A percentile compares a stretch with the other conserved stretches of the same genome.
Evolutionary conservation across 2,329 filamentous ascomycete genomes (phyloP).

Genomic region (Talaromyces albobiverticillius): DNA sequence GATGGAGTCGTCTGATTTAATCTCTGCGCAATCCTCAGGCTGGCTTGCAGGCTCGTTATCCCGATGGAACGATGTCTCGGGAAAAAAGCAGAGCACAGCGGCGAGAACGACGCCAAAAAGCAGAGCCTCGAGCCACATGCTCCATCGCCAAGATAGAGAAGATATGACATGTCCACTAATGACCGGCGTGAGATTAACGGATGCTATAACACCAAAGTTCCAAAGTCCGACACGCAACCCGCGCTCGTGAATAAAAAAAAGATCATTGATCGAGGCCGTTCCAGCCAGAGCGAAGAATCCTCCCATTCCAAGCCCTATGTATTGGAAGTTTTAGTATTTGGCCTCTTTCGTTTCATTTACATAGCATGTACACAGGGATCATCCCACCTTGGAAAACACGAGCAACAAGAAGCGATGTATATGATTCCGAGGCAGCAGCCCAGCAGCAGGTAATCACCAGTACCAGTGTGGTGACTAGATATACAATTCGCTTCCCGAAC

Average conservation of each 20-base stretch:
- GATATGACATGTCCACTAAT: conserved; percentile 1
- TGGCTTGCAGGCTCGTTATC: too few species aligned
- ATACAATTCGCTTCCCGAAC: conserved; percentile 2
- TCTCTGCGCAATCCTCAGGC: too few species aligned
- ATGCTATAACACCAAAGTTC: conserved; percentile 3
- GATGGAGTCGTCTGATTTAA: too few species aligned
- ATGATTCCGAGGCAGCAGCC: background rate
- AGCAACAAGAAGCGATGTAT: background rate
- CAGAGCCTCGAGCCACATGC: background rate
- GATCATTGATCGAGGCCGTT: conserved; percentile 39
- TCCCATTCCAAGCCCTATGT: background rate
- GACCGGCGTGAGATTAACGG: background rate
- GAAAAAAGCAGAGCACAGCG: background rate
- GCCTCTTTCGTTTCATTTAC: too few species aligned
- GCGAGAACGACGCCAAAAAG: background rate
- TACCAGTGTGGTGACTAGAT: background rate
- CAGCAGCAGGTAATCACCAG: conserved; percentile 1
- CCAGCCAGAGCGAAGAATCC: conserved; percentile 1
- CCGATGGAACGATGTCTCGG: background rate
- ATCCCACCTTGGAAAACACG: conserved; percentile 1
- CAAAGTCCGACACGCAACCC: conserved; percentile 20
- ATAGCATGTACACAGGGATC: too few species aligned
- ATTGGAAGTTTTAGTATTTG: too few species aligned
- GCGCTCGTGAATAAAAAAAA: conserved; percentile 49
- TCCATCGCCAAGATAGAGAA: conserved; percentile 1